phyloP scores from a whole-genome alignment of 129 eudicot species.

The Flaveria sonorensis region DNA sequence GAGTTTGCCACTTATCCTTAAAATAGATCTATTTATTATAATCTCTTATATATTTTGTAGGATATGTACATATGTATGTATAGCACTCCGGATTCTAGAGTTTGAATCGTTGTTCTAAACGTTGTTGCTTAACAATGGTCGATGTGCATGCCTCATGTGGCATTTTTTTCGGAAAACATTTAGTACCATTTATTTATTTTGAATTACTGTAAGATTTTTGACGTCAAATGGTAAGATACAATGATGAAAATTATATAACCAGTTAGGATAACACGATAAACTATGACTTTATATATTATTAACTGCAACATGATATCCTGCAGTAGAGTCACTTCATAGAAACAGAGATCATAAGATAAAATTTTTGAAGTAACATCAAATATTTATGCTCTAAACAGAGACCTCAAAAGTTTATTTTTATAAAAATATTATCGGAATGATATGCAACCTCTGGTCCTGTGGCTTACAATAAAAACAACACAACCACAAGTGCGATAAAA shows the following conservation, averaged over 20 bases:
- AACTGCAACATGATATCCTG: no score
- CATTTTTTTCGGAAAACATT: no score
- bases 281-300: no score
- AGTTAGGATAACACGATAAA: no score
- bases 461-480: constrained; percentile 76
- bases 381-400: background rate
- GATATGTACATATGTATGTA: constrained; percentile 37
- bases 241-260: no score
- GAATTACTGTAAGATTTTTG: no score
- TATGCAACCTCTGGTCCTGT: constrained; percentile 49
- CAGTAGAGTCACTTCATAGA: background rate
- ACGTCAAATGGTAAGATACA: no score
- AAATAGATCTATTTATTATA: constrained; percentile 24
- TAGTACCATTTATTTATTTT: no score
- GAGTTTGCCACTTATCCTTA: background rate
- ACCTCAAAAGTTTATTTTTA: background rate
- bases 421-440: background rate
- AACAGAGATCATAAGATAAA: background rate
- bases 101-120: constrained; percentile 13
- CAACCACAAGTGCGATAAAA: constrained; percentile 59
- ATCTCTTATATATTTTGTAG: constrained; percentile 28
- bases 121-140: constrained; percentile 1
- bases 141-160: background rate
- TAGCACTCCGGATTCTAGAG: constrained; percentile 16
- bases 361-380: constrained; percentile 1